Evolutionary conservation across 352 stramenopile species (phyloP), one percentile per base, ranked within the genome.

Genomic region (Aphanomyces euteiches): DNA sequence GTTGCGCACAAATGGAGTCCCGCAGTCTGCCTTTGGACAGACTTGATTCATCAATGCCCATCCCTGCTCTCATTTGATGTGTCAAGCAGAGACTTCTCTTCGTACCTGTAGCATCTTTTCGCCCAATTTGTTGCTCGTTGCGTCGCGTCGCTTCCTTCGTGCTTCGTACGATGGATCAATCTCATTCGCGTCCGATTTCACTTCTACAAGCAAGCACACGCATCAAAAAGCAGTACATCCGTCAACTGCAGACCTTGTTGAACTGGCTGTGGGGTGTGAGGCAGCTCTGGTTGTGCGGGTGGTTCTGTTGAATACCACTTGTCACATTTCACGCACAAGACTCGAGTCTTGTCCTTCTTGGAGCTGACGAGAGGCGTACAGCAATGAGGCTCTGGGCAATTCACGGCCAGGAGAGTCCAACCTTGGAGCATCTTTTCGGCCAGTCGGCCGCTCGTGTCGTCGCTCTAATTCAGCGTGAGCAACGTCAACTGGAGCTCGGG

Each of bases 81-180:
- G 60, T 19, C 21, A 39, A 3, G 39, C 7, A 17, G 28, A 28
- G 28, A 28, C 28, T 28, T 28, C 7, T 43, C 19, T 7, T 41
- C 66, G 8, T 19, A 90, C 83, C 77, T 90, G 85, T 39, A 93
- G 76, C 75, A 93, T 89, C 72, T 92, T 92, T 74, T 93, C 81
- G 69, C 82, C 84, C 61, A 93, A 75, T 10, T 84, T 74, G 56
- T 82, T 79, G 76, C 84, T 93, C 39, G 86, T 82, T 64, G 91
- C 83, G 72, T 93, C 84, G 36, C 83, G 81, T 64, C 85, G 87
- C 78, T 85, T 77, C 72, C 84, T 82, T 71, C 81, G 84, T 57
- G 58, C 66, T 8, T 15, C 36, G 19, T 69, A 69, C 7, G 39
- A 38, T 12, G 58, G 7, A 15, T 38, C 58, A 28, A 28, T 28